Evolutionary conservation across 2,329 filamentous ascomycete species (phyloP), one percentile per base, ranked within the genome.

Genomic region (Emergomyces pasteurianus): DNA sequence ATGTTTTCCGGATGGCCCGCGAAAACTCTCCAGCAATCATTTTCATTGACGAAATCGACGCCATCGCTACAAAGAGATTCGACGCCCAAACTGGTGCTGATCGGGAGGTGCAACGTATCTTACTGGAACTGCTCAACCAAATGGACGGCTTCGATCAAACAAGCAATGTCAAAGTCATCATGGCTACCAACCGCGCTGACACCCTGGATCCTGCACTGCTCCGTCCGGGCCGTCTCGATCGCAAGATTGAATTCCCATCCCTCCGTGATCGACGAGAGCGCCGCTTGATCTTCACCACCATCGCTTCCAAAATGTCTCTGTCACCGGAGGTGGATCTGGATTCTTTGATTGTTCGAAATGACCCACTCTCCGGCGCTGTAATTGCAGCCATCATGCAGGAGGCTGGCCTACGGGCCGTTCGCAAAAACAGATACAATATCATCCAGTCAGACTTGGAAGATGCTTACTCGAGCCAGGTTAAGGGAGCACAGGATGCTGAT

Each of bases 121-220:
- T 99, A 62, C 86, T 99, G 63, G 94, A 99, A 76, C 80, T 99
- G 67, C 86, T 99, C 65, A 99, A 99, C 79, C 94, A 99, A 78
- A 99, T 99, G 94, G 94, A 99, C 74, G 94, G 94, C 66, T 99
- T 99, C 80, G 94, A 99, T 75, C 94, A 99, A 77, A 96, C 91
- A 0, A 89, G 90, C 74, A 99, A 99, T 76, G 94, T 99, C 77
- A 99, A 99, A 81, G 94, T 99, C 74, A 99, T 99, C 79, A 99
- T 99, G 94, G 94, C 94, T 67, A 99, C 94, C 67, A 99, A 99
- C 81, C 88, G 94, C 74, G 92, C 94, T 66, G 94, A 97, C 75
- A 99, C 94, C 7, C 83, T 99, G 66, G 94, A 99, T 73, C 94
- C 94, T 18, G 94, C 94, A 49, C 83, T 99, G 64, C 84, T 99